Evolutionary conservation across 257 asterid species (phyloP), one percentile per base, ranked within the genome.

Genomic region (Avicennia marina): DNA sequence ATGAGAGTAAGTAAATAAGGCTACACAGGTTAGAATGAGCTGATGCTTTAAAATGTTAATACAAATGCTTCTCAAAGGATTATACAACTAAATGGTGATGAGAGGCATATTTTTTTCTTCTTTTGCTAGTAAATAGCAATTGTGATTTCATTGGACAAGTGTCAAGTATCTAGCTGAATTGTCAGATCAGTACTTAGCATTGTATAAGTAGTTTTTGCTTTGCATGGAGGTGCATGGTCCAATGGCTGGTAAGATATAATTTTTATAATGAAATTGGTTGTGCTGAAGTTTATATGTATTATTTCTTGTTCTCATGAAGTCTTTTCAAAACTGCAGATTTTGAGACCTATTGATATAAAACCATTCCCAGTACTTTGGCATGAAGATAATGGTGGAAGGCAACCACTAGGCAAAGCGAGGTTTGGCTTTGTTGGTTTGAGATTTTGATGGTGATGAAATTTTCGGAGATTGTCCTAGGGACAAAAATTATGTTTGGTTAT

Each of bases 291-390:
- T n/a, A n/a, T 29, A 29, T 4, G 8, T 1, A 29, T 29, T 29
- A 8, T 29, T n/a, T 29, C 7, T 57, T 26, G 21, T 21, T 34
- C 41, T 61, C 59, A 53, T 62, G 51, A 66, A 33, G 25, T 48
- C 42, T 33, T 32, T 53, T 54, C 48, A 40, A 24, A 26, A 41
- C 48, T 66, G 78, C 88, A 88, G 97, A 50, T 71, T 59, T 15
- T 91, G 69, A 81, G 81, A 69, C 66, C 82, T 18, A 47, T 53
- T 12, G 98, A 91, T 77, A 71, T 88, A 27, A 91, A 88, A 75
- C 90, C 97, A 11, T 58, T 62, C 50, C 98, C 96, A 22, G 64
- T 59, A 51, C 49, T 86, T 50, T 91, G 98, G 98, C 98, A 91
- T 70, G 98, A 91, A 75, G 98, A 91, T 46, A 61, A 74, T 40